phyloP scores from a whole-genome alignment of 495 filamentous ascomycete genomes.

The Ramalina intermedia region DNA sequence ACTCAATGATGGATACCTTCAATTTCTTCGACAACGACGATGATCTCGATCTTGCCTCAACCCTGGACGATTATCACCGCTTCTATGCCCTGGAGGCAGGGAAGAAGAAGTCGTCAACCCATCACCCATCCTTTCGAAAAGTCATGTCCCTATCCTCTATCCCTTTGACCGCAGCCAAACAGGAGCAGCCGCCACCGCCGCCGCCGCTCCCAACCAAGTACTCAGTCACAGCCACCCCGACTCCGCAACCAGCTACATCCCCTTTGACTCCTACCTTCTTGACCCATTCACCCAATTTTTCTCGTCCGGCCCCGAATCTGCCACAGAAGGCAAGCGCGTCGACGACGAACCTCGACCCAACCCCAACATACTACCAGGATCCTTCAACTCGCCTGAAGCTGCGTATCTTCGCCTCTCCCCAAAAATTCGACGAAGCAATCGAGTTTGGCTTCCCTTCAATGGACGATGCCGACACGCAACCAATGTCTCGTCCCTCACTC shows the following conservation, averaged over 20 bases:
- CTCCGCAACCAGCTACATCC: background rate
- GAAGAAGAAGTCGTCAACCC: constrained; percentile 10
- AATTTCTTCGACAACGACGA: constrained; percentile 71
- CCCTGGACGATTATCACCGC: constrained; percentile 32
- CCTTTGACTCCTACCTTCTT: constrained; percentile 21
- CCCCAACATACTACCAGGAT: constrained; percentile 75
- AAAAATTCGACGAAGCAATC: constrained; percentile 90
- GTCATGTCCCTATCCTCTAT: constrained; percentile 29
- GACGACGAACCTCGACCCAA: constrained; percentile 49
- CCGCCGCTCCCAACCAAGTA: constrained; percentile 9
- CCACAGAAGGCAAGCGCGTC: constrained; percentile 25
- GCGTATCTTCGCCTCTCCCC: constrained; percentile 77
- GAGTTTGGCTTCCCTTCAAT: constrained; percentile 80
- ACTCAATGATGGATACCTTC: constrained; percentile 51
- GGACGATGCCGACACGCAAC: constrained; percentile 24
- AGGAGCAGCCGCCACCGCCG: constrained; percentile 4
- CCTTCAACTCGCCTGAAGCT: constrained; percentile 79
- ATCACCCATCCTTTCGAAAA: constrained; percentile 30
- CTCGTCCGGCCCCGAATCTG: constrained; percentile 16
- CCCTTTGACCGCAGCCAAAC: constrained; percentile 12
- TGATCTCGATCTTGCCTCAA: constrained; percentile 48
- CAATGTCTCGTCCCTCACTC: constrained; percentile 10
- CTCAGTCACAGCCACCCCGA: constrained; percentile 1
- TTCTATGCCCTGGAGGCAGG: constrained; percentile 24
- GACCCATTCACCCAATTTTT: constrained; percentile 26